Percentiles rank a stretch among this genome's conserved stretches.
These are phyloP conservation scores for Solanum rostratum DNA, from an alignment of 257 asterid species.

Conservation along the genomic window DNA sequence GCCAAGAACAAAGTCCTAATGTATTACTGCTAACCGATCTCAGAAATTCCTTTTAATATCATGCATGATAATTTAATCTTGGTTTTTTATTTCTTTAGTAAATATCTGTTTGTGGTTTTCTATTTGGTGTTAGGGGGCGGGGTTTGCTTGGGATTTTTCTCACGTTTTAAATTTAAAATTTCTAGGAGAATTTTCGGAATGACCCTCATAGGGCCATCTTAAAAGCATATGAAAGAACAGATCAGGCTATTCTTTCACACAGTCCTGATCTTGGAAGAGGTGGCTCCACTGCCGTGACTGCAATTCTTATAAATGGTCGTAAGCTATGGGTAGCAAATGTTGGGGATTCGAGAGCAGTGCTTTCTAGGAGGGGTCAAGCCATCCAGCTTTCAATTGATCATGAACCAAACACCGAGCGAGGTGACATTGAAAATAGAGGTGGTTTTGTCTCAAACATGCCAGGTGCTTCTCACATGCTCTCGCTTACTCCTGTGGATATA, in stretches of 20 bases:
- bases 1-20: neutral
- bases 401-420: conserved; percentile 81
- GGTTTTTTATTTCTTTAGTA: neutral
- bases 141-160: neutral
- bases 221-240: conserved; percentile 80
- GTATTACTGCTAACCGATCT: neutral
- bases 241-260: conserved; percentile 76
- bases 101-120: neutral
- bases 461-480: conserved; percentile 27
- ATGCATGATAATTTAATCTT: neutral
- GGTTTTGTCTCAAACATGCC: conserved; percentile 98
- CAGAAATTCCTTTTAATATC: neutral
- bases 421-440: conserved; percentile 69
- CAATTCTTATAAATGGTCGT: conserved; percentile 48
- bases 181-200: conserved; percentile 71
- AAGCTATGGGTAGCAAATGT: conserved; percentile 85
- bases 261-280: conserved; percentile 81
- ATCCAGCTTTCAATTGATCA: conserved; percentile 80
- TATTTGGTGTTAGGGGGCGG: neutral
- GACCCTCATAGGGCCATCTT: conserved; percentile 53
- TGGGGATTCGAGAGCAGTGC: conserved; percentile 93
- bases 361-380: conserved; percentile 76
- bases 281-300: conserved; percentile 96
- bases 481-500: neutral
- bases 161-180: neutral